Base-by-base conservation (phyloP, 2,329 filamentous ascomycete genomes). In the Sporothrix globosa region DNA sequence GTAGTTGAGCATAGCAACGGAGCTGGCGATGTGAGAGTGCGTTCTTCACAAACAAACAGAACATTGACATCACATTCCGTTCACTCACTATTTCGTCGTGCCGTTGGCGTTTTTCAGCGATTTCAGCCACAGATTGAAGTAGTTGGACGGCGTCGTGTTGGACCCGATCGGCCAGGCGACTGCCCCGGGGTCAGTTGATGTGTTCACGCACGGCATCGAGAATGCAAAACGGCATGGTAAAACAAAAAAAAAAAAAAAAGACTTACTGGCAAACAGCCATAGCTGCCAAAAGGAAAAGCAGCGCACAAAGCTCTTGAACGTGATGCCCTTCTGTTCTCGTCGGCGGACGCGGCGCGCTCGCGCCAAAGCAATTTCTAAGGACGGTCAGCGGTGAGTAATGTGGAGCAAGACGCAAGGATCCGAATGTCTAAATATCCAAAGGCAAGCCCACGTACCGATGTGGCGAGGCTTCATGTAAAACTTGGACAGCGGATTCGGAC, bases 261-360 rank as follows among this genome's bases (percentile, higher is more conserved):
- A 63, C 69, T 2, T n/a, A 66, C 53, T 66, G 4, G 70, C 70
- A 67, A 71, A 66, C 4, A 67, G 27, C 70, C 70, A 71, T 30
- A 71, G 70, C 67, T 71, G 67, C 70, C 70, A 71, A 46, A 65
- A 69, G 14, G 50, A 44, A 21, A 71, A 71, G 30, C 70, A 69
- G n/a, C 67, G 53, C 5, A 69, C 39, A 61, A 69, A 69, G 27
- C 53, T 60, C 67, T 63, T 60, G 13, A 58, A 4, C 7, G 70
- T 71, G 44, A 71, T 63, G 24, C 70, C 67, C 9, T 19, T n/a
- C 52, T 71, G 70, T 10, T 68, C 17, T 39, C 46, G 56, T 3
- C 70, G 70, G 46, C 58, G 52, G 14, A 71, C 61, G 2, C 67
- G 70, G n/a, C 67, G 67, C 3, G 34, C 46, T 1, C 70, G 67